Base-by-base conservation (phyloP, 129 eudicot species). In the Chrysanthemum makinoi region DNA sequence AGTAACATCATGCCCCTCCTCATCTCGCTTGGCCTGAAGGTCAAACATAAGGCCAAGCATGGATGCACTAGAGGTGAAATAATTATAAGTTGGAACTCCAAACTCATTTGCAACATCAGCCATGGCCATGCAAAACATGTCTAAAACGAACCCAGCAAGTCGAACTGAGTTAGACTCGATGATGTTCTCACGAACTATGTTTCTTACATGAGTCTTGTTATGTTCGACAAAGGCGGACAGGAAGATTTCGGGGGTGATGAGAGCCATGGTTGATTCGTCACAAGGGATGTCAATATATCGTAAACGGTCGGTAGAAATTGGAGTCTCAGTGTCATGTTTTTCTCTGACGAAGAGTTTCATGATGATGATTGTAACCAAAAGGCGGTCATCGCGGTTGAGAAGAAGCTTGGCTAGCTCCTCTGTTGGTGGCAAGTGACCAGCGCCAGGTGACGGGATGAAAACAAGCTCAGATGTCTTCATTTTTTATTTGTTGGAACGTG, bases 321-420 rank as follows among this genome's bases (percentile, higher is more conserved):
- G 76, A 53, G 48, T 17, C 52, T 26, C 60, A 6, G 47, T 68
- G 1, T 50, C 1, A 0, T 26, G 22, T 49, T 72, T 63, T 18
- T 19, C 57, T 17, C 28, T 66, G 11, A 26, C 4, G 20, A 69
- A 54, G 26, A 64, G 51, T 13, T 48, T 72, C 11, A 75, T 75
- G 12, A 75, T 44, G 30, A 80, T 71, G 59, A 80, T 54, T 43
- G 84, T 75, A 28, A 80, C 28, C 12, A 77, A 75, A 15, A 75
- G 56, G 33, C 78, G 72, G 6, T 48, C 57, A 30, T 80, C 80
- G 2, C 77, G 60, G 47, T 28, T 47, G 59, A 80, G 64, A 14
- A 80, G 63, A 24, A 49, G 72, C n/a, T 64, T 70, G 10, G 80
- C 80, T 18, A 80, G 68, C 80, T 80, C 77, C 28, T 28, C 52